Percentiles rank a stretch among this genome's conserved stretches.
Evolutionary conservation across 208 protist species (phyloP).

Genomic region (Perkinsela sp.): DNA sequence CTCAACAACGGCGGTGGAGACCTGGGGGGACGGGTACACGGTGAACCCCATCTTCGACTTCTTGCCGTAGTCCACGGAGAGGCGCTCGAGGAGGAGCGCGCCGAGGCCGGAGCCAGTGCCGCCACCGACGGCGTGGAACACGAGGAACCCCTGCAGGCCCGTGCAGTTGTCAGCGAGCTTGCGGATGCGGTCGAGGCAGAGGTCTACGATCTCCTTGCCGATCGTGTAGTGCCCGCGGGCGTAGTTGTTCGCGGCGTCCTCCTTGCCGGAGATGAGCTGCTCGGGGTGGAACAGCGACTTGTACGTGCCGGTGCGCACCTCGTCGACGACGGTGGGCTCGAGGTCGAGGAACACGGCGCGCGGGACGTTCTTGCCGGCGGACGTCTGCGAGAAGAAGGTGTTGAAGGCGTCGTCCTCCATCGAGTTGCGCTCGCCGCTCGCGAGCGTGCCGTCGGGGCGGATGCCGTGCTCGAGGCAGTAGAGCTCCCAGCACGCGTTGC

Average conservation of each 20-base stretch:
- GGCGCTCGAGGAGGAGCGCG: constrained; percentile 77
- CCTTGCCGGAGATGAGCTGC: constrained; percentile 82
- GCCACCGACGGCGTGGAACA: constrained; percentile 92
- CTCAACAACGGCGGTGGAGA: constrained; percentile 80
- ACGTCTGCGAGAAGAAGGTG: constrained; percentile 82
- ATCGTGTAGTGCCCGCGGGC: constrained; percentile 91
- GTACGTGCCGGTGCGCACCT: constrained; percentile 80
- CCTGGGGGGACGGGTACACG: constrained; percentile 77
- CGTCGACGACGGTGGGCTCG: constrained; percentile 85
- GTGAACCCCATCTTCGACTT: constrained; percentile 87
- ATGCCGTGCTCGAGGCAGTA: constrained; percentile 72
- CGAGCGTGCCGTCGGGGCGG: constrained; percentile 49
- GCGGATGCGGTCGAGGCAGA: constrained; percentile 72
- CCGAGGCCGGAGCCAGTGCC: constrained; percentile 92
- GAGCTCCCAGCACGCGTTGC: constrained; percentile 84
- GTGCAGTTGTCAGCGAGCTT: constrained; percentile 89
- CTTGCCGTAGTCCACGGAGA: constrained; percentile 90
- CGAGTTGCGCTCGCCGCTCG: constrained; percentile 49
- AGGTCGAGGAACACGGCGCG: constrained; percentile 81
- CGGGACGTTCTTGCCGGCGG: constrained; percentile 69
- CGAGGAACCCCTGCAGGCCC: constrained; percentile 90
- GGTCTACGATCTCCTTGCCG: constrained; percentile 85
- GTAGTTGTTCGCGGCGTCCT: constrained; percentile 94
- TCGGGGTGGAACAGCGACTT: constrained; percentile 84
- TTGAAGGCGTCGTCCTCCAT: constrained; percentile 66